phyloP scores from a whole-genome alignment of 1,139 yeast species.

The Hyphopichia burtonii region DNA sequence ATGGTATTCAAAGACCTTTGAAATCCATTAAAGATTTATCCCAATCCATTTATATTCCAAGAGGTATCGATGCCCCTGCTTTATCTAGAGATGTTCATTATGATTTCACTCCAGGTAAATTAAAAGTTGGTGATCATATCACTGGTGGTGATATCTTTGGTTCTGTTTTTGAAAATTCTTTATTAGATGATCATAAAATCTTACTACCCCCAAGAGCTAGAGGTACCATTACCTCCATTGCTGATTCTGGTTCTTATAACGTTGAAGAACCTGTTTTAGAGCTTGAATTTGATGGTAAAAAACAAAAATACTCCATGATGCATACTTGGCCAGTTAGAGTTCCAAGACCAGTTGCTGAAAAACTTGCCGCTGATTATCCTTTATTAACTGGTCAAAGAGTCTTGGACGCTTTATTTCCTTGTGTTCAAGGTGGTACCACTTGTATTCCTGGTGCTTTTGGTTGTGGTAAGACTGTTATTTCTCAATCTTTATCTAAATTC shows the following conservation, averaged over 20 bases:
- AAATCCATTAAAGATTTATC: constrained; percentile 84
- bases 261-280: constrained; percentile 88
- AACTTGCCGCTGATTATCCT: constrained; percentile 89
- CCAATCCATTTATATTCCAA: constrained; percentile 92
- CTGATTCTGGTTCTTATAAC: constrained; percentile 85
- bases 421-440: constrained; percentile 99
- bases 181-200: constrained; percentile 88
- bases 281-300: constrained; percentile 91
- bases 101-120: constrained; percentile 77
- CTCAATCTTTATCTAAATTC: constrained; percentile 94
- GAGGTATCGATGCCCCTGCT: constrained; percentile 97
- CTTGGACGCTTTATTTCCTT: constrained; percentile 93
- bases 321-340: constrained; percentile 99
- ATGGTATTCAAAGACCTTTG: constrained; percentile 98
- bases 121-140: constrained; percentile 94
- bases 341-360: constrained; percentile 97
- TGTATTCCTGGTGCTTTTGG: constrained; percentile 99
- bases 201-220: constrained; percentile 96
- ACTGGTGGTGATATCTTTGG: constrained; percentile 98
- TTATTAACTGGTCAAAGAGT: constrained; percentile 98
- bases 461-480: constrained; percentile 98
- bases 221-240: constrained; percentile 91
- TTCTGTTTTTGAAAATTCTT: constrained; percentile 87
- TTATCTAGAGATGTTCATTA: constrained; percentile 77
- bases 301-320: constrained; percentile 82